Evolutionary conservation across 176 grass and related monocot species (phyloP).

Genomic region (Eragrostis curvula): DNA sequence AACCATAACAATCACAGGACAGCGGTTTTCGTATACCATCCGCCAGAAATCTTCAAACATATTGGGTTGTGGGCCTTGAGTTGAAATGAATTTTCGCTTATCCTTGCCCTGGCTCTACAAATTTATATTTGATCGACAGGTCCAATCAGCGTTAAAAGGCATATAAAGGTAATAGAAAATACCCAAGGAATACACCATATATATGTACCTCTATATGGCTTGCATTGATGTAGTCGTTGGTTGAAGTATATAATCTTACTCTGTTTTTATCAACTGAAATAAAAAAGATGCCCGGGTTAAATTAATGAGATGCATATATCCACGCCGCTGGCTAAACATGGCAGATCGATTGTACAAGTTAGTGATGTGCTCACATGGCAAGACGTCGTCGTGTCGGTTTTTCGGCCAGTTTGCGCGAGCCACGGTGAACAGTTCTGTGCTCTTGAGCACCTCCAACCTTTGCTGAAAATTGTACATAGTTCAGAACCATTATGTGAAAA

Average conservation of each 20-base stretch:
- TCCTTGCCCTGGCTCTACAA: conserved; percentile 27
- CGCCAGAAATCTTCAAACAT: conserved; percentile 86
- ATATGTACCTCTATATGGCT: conserved; percentile 69
- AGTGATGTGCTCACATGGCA: conserved; percentile 61
- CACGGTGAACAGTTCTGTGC: conserved; percentile 35
- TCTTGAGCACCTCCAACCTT: not conserved
- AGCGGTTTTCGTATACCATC: conserved; percentile 73
- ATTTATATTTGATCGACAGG: not conserved
- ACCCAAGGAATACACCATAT: not conserved
- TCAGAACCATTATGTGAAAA: too few species aligned
- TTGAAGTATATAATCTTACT: conserved; percentile 36
- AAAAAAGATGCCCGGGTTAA: not conserved
- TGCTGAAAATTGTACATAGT: not conserved
- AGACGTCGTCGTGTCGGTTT: conserved; percentile 77
- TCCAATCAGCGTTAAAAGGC: not conserved
- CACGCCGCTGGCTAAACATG: conserved; percentile 11
- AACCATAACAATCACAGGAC: conserved; percentile 83
- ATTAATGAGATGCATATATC: not conserved
- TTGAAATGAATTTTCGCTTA: conserved; percentile 61
- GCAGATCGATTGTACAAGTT: not conserved
- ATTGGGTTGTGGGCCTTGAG: conserved; percentile 65
- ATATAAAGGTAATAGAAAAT: not conserved
- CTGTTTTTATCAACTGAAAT: conserved; percentile 68
- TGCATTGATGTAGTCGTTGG: conserved; percentile 71
- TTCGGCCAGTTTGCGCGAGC: conserved; percentile 58